Conservation (phyloP, 257 asterid genomes). For the Voacanga thouarsii region DNA sequence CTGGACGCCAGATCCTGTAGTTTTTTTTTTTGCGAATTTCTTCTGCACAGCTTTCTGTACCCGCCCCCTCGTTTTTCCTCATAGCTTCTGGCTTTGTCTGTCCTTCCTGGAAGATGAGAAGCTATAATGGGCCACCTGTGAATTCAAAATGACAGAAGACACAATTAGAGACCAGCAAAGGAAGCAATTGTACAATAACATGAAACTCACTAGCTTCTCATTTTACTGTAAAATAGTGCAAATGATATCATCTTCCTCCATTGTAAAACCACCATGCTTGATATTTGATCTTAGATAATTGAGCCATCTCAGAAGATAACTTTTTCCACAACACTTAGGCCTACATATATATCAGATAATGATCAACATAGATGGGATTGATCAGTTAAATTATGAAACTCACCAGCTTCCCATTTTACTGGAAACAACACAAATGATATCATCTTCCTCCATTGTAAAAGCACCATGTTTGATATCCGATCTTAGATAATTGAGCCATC, state of each 20-base stretch:
- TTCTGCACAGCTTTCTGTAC: too few species aligned
- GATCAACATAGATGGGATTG: neutral
- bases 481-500: too few species aligned
- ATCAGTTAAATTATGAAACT: too few species aligned
- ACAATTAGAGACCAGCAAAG: neutral
- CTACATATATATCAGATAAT: constrained; percentile 16
- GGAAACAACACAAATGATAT: too few species aligned
- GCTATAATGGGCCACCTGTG: constrained; percentile 56
- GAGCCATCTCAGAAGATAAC: constrained; percentile 58
- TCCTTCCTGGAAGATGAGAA: constrained; percentile 56
- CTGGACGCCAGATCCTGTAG: too few species aligned
- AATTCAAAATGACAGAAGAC: neutral
- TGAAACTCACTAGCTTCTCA: constrained; percentile 53
- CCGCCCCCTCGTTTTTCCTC: too few species aligned
- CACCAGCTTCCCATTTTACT: too few species aligned
- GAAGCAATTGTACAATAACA: neutral
- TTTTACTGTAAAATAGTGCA: constrained; percentile 29
- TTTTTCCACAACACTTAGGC: constrained; percentile 59
- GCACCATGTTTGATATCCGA: too few species aligned
- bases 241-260: constrained; percentile 43
- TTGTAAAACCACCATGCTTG: too few species aligned
- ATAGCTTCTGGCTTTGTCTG: too few species aligned
- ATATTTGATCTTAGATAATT: constrained; percentile 59
- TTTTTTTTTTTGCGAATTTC: too few species aligned
- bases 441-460: too few species aligned